These are phyloP conservation scores for Tuber magnatum DNA, from an alignment of 495 filamentous ascomycete species.

Conservation along the genomic window DNA sequence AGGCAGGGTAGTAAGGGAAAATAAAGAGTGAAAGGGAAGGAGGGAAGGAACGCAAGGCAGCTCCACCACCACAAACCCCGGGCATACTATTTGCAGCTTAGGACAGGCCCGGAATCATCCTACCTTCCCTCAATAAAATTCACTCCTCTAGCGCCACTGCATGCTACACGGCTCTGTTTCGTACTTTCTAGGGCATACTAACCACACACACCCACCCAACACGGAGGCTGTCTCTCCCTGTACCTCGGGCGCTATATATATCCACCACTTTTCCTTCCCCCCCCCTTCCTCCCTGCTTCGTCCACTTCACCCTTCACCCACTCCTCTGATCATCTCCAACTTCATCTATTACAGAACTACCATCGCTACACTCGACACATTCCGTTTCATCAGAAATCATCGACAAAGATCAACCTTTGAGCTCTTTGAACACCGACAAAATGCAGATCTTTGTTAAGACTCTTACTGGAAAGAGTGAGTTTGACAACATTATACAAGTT, in stretches of 20 bases:
- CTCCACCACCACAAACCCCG: conserved; percentile 23
- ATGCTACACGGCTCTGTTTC: conserved; percentile 29
- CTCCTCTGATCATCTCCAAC: conserved; percentile 17
- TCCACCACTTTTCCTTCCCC: conserved; percentile 33
- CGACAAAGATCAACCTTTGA: conserved; percentile 3
- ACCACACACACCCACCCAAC: conserved; percentile 1
- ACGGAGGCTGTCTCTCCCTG: conserved; percentile 28
- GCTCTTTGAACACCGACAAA: conserved; percentile 36
- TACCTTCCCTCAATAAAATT: conserved; percentile 34
- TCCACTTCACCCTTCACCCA: conserved; percentile 13
- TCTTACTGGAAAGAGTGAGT: conserved; percentile 43
- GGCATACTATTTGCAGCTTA: conserved; percentile 2
- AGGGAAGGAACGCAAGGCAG: conserved; percentile 22
- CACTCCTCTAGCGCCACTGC: conserved; percentile 28
- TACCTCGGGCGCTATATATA: conserved; percentile 34
- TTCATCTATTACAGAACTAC: conserved; percentile 11
- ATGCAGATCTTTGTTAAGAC: conserved; percentile 99
- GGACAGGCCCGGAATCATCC: conserved; percentile 31
- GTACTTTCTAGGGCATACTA: conserved; percentile 31
- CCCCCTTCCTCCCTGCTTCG: conserved; percentile 17
- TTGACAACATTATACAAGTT: conserved; percentile 9
- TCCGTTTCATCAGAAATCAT: conserved; percentile 10
- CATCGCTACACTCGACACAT: conserved; percentile 5
- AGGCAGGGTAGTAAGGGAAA: conserved; percentile 11
- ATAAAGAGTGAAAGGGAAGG: conserved; percentile 7